Evolutionary conservation across 1,284 basidiomycete genomes (phyloP).

Genomic region (Leccinum angustisporum): DNA sequence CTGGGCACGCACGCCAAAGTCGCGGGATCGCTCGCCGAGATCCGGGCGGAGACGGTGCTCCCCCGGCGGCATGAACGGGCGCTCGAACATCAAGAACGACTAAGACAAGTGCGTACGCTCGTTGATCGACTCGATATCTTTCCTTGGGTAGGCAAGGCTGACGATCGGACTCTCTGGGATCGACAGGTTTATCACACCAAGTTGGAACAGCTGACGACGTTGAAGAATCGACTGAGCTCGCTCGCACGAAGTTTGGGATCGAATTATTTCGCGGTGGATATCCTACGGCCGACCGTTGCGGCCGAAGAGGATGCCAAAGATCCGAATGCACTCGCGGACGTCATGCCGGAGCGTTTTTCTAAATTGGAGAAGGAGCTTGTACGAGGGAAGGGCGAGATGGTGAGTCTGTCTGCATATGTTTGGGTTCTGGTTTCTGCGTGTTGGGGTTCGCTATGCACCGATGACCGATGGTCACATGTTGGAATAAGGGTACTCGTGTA

Average conservation of each 20-base stretch:
- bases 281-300: slow-evolving; percentile 48
- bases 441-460: neutral
- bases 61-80: slow-evolving; percentile 68
- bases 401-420: slow-evolving; percentile 38
- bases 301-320: slow-evolving; percentile 43
- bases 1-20: slow-evolving; percentile 71
- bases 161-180: neutral
- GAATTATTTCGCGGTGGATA: slow-evolving; percentile 58
- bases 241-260: slow-evolving; percentile 56
- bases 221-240: slow-evolving; percentile 59
- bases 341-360: slow-evolving; percentile 74
- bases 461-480: neutral
- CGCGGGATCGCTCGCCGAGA: slow-evolving; percentile 55
- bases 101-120: slow-evolving; percentile 60
- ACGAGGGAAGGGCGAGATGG: slow-evolving; percentile 76
- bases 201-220: slow-evolving; percentile 67
- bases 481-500: neutral
- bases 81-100: slow-evolving; percentile 66
- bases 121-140: neutral
- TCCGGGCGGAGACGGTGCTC: slow-evolving; percentile 57
- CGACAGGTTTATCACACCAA: slow-evolving; percentile 75
- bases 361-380: slow-evolving; percentile 79
- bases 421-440: neutral
- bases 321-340: slow-evolving; percentile 54
- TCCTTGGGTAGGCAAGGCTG: neutral